Evolutionary conservation across 306 rosid species (phyloP), one percentile per base, ranked within the genome.

Genomic region (Ochetophila trinervis): DNA sequence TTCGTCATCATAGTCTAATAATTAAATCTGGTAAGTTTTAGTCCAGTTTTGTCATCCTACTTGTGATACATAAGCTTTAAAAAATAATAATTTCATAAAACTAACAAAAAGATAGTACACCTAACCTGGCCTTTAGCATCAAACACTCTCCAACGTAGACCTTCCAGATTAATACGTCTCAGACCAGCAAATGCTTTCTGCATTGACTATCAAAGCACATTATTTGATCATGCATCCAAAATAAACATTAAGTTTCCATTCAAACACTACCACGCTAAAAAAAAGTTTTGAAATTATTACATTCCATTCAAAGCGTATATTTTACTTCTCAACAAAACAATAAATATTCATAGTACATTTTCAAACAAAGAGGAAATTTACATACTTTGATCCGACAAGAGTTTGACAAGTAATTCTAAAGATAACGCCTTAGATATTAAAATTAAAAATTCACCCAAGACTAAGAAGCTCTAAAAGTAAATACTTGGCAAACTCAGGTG

Each of bases 141-240:
- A 20, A 93, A 92, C 52, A 93, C 96, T 71, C 86, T 84, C 98
- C 95, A 93, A 18, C 95, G 74, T 57, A 93, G 82, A 58, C 97
- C 98, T 0, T 89, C 98, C 8, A 93, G 90, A 74, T 86, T 78
- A 61, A 89, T 93, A 45, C 98, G 95, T 48, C 74, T 82, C 71
- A 89, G 77, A 24, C 97, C 98, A 55, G 98, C 98, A 22, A 83
- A 80, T 22, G 98, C 98, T 86, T 70, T 93, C 96, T 92, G 83
- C 35, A 72, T n/a, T 1, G 11, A 66, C 42, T 34, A 50, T 44
- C 17, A 14, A 62, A 55, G 62, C 22, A 30, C 49, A 34, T 16
- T 27, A 32, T 55, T 61, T 64, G 16, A 51, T 24, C 27, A 50
- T 5, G 42, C 71, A 63, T 35, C 20, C 20, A 30, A 57, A 14